Evolutionary conservation across 352 stramenopile genomes (phyloP).

Genomic region (Phytopythium sindhum): DNA sequence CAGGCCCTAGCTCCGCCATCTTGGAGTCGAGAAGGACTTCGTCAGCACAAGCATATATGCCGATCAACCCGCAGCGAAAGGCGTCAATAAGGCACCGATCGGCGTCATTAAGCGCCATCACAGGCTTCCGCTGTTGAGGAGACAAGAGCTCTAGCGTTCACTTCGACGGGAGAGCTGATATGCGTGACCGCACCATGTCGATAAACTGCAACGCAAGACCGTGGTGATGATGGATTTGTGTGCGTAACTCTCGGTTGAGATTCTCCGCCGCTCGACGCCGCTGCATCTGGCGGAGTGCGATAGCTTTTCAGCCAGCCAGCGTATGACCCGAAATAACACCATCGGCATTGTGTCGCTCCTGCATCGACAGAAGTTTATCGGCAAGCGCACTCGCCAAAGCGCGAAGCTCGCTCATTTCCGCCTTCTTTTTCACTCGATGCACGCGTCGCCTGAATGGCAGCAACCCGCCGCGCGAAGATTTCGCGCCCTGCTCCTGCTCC

Average conservation of each 20-base stretch:
- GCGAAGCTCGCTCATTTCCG: background rate
- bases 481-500: background rate
- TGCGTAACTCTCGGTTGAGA: background rate
- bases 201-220: background rate
- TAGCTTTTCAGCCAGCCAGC: background rate
- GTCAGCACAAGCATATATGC: background rate
- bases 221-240: background rate
- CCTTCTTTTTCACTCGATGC: conserved; percentile 1
- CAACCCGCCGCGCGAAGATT: background rate
- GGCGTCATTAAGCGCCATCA: background rate
- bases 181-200: background rate
- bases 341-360: background rate
- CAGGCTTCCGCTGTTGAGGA: background rate
- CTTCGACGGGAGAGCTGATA: background rate
- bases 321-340: too few species aligned
- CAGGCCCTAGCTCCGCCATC: background rate
- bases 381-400: background rate
- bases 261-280: background rate
- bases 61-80: background rate
- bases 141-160: background rate
- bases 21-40: background rate
- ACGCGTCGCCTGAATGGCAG: background rate
- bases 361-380: background rate
- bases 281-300: conserved; percentile 3
- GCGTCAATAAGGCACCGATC: background rate